Percentiles rank a stretch among this genome's conserved stretches.
Evolutionary conservation across 768 basidiomycete genomes (phyloP).

Genomic region (Lactarius vividus): DNA sequence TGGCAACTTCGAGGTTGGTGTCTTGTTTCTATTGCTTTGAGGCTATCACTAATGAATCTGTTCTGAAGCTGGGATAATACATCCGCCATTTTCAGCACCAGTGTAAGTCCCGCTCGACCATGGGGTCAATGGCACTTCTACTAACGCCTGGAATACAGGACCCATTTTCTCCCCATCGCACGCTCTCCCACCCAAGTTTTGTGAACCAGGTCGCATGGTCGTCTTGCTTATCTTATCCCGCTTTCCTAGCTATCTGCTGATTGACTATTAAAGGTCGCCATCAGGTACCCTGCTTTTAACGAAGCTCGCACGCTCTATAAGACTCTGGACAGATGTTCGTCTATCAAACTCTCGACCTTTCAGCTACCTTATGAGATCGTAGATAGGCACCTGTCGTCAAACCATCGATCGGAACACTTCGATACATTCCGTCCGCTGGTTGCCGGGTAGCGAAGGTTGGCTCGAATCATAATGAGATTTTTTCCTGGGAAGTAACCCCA

Average conservation of each 20-base stretch:
- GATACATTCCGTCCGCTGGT: constrained; percentile 68
- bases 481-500: neutral
- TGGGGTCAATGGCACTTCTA: neutral
- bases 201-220: constrained; percentile 76
- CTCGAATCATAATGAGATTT: neutral
- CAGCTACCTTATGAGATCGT: constrained; percentile 9
- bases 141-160: constrained; percentile 39
- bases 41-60: neutral
- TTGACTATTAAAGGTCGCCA: constrained; percentile 50
- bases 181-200: constrained; percentile 68
- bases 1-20: constrained; percentile 66
- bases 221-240: constrained; percentile 6
- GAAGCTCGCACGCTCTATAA: constrained; percentile 60
- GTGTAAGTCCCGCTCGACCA: constrained; percentile 39
- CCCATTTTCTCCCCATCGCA: constrained; percentile 55
- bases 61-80: constrained; percentile 66
- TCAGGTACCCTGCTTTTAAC: constrained; percentile 60
- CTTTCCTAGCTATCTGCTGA: constrained; percentile 1
- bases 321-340: constrained; percentile 69
- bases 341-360: neutral
- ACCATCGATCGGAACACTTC: constrained; percentile 55
- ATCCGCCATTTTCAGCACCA: constrained; percentile 62
- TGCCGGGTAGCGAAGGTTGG: constrained; percentile 58
- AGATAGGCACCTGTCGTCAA: constrained; percentile 67
- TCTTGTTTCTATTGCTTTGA: constrained; percentile 1